Percentiles rank a stretch among this genome's conserved stretches.
These are phyloP conservation scores for Pseudogymnoascus sp. DNA, from an alignment of 2,329 filamentous ascomycete genomes.

Conservation along the genomic window DNA sequence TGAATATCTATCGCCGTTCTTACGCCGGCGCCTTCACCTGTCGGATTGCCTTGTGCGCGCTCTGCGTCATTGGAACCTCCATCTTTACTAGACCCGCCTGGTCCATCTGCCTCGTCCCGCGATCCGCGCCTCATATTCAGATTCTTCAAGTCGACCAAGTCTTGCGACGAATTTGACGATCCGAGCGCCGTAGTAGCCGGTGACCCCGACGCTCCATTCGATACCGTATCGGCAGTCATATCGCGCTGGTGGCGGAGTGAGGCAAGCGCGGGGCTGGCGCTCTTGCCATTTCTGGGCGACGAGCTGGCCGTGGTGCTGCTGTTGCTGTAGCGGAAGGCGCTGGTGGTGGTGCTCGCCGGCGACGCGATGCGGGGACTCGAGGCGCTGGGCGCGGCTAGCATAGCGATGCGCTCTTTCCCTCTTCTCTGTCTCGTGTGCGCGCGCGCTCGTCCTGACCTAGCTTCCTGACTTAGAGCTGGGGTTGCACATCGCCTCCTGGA, in stretches of 20 bases:
- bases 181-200: not conserved
- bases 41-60: not conserved
- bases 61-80: not conserved
- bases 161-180: not conserved
- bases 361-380: conserved; percentile 3
- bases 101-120: not conserved
- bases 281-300: conserved; percentile 3
- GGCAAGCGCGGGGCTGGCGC: not conserved
- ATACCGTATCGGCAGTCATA: not conserved
- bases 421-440: not conserved
- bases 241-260: not conserved
- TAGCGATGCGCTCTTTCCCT: not conserved
- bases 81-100: not conserved
- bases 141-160: not conserved
- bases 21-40: not conserved
- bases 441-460: conserved; percentile 3
- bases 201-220: not conserved
- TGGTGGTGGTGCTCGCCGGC: not conserved
- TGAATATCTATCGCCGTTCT: conserved; percentile 5
- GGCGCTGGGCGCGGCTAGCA: conserved; percentile 1
- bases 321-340: conserved; percentile 1
- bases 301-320: conserved; percentile 2
- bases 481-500: conserved; percentile 4
- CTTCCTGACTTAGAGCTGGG: conserved; percentile 2
- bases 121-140: conserved; percentile 6